These are phyloP conservation scores for Hericium erinaceus DNA, from an alignment of 768 basidiomycete species.

Conservation along the genomic window DNA sequence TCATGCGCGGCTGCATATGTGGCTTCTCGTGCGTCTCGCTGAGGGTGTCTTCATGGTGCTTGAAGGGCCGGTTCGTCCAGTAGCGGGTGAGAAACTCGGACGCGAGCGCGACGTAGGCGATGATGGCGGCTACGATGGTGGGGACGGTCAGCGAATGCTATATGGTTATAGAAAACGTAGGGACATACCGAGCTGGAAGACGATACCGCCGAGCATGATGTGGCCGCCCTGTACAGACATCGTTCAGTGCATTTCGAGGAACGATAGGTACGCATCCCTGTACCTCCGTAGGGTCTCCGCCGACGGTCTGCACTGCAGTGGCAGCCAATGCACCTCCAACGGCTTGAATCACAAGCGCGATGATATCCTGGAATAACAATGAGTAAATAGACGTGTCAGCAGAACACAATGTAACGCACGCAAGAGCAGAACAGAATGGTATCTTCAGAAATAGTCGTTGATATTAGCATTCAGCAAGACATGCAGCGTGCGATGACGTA, in stretches of 20 bases:
- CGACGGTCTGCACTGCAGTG: not conserved
- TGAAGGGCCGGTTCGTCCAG: not conserved
- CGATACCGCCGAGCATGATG: constrained; percentile 23
- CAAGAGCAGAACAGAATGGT: constrained; percentile 9
- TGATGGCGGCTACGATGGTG: not conserved
- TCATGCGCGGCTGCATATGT: not conserved
- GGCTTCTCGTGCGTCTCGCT: not conserved
- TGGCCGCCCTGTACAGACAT: constrained; percentile 15
- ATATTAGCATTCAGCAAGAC: not conserved
- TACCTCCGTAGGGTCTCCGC: constrained; percentile 1
- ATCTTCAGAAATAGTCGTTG: not conserved
- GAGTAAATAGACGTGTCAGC: not conserved
- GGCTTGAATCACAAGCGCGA: constrained; percentile 1
- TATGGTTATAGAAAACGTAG: not conserved
- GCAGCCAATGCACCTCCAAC: constrained; percentile 7
- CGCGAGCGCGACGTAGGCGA: not conserved
- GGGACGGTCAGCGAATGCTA: not conserved
- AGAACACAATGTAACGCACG: not conserved
- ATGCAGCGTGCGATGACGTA: not conserved
- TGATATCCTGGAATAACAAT: constrained; percentile 7
- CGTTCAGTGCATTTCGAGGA: not conserved
- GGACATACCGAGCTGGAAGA: constrained; percentile 20
- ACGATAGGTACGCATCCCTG: not conserved
- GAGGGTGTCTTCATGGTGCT: not conserved
- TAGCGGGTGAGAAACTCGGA: not conserved